These are phyloP conservation scores for Aphanomyces euteiches DNA, from an alignment of 352 stramenopile species.

Conservation along the genomic window DNA sequence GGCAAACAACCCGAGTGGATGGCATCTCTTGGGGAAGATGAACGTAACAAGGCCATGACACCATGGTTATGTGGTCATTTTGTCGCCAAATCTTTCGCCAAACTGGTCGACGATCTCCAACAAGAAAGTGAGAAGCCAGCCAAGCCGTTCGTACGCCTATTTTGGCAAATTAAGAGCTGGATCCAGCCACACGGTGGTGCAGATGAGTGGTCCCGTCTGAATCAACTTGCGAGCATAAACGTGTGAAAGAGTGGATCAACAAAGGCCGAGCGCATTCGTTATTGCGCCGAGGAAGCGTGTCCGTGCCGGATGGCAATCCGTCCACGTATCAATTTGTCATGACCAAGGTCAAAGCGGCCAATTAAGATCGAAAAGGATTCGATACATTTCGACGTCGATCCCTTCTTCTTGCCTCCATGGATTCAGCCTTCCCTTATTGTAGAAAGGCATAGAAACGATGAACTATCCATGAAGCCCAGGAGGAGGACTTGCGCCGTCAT, in stretches of 20 bases:
- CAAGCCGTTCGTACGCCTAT: constrained; percentile 7
- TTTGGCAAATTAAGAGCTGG: constrained; percentile 28
- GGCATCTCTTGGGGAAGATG: not conserved
- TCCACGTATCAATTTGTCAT: not conserved
- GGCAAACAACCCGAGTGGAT: constrained; percentile 8
- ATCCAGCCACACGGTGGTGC: constrained; percentile 12
- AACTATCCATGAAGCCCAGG: too few species aligned
- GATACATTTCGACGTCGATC: too few species aligned
- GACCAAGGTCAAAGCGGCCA: too few species aligned
- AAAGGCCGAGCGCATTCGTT: constrained; percentile 12
- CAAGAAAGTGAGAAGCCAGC: not conserved
- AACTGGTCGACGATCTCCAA: constrained; percentile 14
- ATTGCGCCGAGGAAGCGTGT: not conserved
- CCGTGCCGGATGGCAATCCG: not conserved
- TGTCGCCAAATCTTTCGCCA: constrained; percentile 23
- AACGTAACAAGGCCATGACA: not conserved
- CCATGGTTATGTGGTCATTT: constrained; percentile 32
- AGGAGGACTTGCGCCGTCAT: too few species aligned
- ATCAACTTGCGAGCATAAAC: not conserved
- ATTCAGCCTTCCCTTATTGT: too few species aligned
- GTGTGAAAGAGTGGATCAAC: constrained; percentile 14
- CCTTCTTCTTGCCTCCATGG: too few species aligned
- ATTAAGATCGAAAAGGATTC: too few species aligned
- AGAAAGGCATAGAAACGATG: too few species aligned
- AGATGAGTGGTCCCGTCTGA: constrained; percentile 25